Evolutionary conservation across 176 grass and related monocot species (phyloP), one percentile per base, ranked within the genome.

Genomic region (Ampelocalamus luodianensis): DNA sequence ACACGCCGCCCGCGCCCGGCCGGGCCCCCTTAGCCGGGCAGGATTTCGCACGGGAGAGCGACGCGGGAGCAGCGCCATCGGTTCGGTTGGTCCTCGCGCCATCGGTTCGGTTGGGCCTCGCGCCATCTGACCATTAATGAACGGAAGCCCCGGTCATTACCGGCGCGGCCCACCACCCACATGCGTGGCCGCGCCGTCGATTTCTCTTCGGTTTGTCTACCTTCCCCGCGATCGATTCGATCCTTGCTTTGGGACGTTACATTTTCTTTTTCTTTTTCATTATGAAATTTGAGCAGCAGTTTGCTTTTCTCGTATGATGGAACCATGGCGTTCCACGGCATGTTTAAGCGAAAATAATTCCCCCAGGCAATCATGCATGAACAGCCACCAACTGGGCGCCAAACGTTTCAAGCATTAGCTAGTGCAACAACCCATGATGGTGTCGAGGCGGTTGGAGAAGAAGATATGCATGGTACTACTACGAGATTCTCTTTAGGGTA

Each of bases 11-110:
- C n/a, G 69, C 11, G 45, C 11, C 44, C 45, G 45, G 45, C 45
- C 45, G 45, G 45, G 16, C 11, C 75, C 24, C 24, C 58, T 42
- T 32, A 22, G 5, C 24, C 17, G 26, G n/a, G 78, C 64, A 82
- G 83, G 54, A 62, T 69, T 81, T 77, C 83, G 24, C 83, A 5
- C 20, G 4, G 62, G 88, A 90, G 83, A 66, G 88, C 79, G 83
- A 90, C 88, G 72, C 56, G 7, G 59, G 48, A 65, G 79, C 45
- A 7, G 40, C 24, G 44, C 82, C 68, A 16, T 79, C 81, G 26
- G 26, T 77, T 54, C 77, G 72, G 78, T 77, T 85, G 87, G 50
- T 58, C 59, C 46, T 20, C 2, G 18, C 37, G 24, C 60, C 61
- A 74, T 65, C 27, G n/a, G n/a, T 77, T 54, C 77, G 72, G 78